Percentiles rank a stretch among this genome's conserved stretches.
These are phyloP conservation scores for Whalleya microplaca DNA, from an alignment of 2,329 filamentous ascomycete genomes.

Conservation along the genomic window DNA sequence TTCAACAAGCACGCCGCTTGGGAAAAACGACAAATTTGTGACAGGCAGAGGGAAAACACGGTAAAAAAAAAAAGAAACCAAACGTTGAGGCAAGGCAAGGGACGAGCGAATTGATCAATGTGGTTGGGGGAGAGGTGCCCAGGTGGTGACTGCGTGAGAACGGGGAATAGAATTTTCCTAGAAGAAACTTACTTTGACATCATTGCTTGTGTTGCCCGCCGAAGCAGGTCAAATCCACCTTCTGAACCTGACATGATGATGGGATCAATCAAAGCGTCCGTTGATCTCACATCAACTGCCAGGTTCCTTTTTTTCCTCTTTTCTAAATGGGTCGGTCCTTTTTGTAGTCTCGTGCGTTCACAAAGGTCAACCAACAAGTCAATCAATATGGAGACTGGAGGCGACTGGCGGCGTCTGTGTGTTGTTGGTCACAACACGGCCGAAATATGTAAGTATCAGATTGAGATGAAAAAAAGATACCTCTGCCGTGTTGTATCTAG, in stretches of 20 bases:
- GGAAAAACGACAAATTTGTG: constrained; percentile 7
- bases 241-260: constrained; percentile 55
- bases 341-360: too few relatives aligned
- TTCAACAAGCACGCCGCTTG: constrained; percentile 12
- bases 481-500: neutral
- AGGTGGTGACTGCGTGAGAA: constrained; percentile 26
- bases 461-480: neutral
- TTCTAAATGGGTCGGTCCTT: constrained; percentile 15
- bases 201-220: constrained; percentile 65
- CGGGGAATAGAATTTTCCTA: constrained; percentile 1
- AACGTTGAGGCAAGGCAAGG: neutral
- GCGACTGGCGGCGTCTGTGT: neutral
- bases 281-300: constrained; percentile 27
- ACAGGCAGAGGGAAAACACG: constrained; percentile 12
- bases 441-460: neutral
- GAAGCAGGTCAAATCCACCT: constrained; percentile 60
- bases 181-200: constrained; percentile 60
- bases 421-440: neutral
- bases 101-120: constrained; percentile 12
- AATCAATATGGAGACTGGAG: neutral
- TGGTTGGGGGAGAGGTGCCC: constrained; percentile 6
- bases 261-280: constrained; percentile 13
- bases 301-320: constrained; percentile 19
- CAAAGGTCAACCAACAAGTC: too few relatives aligned
- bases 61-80: constrained; percentile 12